phyloP scores from a whole-genome alignment of 2,329 filamentous ascomycete genomes.

The Alternaria dauci region DNA sequence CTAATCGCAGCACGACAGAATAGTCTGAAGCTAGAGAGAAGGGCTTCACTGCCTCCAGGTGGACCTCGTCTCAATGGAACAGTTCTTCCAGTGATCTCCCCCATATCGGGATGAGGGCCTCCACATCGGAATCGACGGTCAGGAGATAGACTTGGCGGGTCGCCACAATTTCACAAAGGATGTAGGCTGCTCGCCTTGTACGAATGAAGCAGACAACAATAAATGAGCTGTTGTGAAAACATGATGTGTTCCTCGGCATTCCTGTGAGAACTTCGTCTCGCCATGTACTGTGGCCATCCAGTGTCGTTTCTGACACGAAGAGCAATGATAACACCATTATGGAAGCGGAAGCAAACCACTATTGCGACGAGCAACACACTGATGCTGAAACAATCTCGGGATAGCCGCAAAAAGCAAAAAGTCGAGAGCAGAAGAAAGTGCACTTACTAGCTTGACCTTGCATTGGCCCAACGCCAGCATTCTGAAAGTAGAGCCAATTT shows the following conservation, averaged over 20 bases:
- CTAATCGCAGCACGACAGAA: not conserved
- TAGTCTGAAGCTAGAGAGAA: not conserved
- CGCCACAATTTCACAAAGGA: not conserved
- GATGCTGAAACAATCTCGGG: not conserved
- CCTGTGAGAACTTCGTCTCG: not conserved
- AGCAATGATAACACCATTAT: not conserved
- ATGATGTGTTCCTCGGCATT: not conserved
- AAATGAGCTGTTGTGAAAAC: not conserved
- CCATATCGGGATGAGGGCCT: not conserved
- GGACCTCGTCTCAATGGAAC: not conserved
- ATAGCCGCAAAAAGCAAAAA: not conserved
- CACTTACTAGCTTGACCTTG: constrained; percentile 70
- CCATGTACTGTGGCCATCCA: not conserved
- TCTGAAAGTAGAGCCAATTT: constrained; percentile 76
- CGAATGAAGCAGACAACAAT: not conserved
- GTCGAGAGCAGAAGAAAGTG: not conserved
- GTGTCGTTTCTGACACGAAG: not conserved
- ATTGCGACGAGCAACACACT: not conserved
- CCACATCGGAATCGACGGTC: not conserved
- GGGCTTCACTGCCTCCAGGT: not conserved
- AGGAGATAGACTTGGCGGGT: not conserved
- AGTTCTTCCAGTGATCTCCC: not conserved
- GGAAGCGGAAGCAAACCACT: not conserved
- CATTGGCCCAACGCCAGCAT: constrained; percentile 83
- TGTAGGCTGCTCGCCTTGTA: not conserved